Evolutionary conservation across 2,329 filamentous ascomycete genomes (phyloP).

Genomic region (Colletotrichum sidae): DNA sequence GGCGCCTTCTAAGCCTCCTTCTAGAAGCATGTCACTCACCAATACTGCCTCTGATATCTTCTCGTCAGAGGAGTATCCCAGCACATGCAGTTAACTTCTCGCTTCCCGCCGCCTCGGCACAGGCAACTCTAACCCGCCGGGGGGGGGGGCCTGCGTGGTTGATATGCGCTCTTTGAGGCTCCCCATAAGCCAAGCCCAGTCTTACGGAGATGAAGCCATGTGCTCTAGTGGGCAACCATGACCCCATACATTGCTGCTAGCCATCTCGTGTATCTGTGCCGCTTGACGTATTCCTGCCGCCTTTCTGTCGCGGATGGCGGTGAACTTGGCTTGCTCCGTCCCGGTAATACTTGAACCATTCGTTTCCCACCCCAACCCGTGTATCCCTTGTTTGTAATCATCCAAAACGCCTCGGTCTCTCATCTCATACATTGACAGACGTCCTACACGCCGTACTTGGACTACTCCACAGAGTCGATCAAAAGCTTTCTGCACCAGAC

Average conservation of each 20-base stretch:
- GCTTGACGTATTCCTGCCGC: constrained; percentile 31
- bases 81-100: constrained; percentile 33
- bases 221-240: constrained; percentile 31
- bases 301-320: constrained; percentile 29
- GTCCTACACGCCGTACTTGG: background rate
- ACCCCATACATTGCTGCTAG: constrained; percentile 23
- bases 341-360: constrained; percentile 34
- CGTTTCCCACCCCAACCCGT: constrained; percentile 28
- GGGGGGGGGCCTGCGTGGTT: background rate
- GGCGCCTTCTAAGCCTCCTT: constrained; percentile 36
- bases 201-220: constrained; percentile 36
- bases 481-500: constrained; percentile 1
- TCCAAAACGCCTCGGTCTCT: constrained; percentile 6
- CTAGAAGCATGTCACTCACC: constrained; percentile 35
- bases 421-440: constrained; percentile 1
- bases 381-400: constrained; percentile 29
- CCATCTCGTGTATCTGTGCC: constrained; percentile 34
- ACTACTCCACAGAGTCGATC: background rate
- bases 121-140: constrained; percentile 16
- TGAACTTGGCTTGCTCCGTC: constrained; percentile 34
- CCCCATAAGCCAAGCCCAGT: constrained; percentile 30
- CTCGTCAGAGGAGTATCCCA: constrained; percentile 26
- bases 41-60: constrained; percentile 24
- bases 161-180: constrained; percentile 32
- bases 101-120: constrained; percentile 35